Evolutionary conservation across 371 early-diverging fungal genomes (phyloP).

Genomic region (Fennellomyces sp.): DNA sequence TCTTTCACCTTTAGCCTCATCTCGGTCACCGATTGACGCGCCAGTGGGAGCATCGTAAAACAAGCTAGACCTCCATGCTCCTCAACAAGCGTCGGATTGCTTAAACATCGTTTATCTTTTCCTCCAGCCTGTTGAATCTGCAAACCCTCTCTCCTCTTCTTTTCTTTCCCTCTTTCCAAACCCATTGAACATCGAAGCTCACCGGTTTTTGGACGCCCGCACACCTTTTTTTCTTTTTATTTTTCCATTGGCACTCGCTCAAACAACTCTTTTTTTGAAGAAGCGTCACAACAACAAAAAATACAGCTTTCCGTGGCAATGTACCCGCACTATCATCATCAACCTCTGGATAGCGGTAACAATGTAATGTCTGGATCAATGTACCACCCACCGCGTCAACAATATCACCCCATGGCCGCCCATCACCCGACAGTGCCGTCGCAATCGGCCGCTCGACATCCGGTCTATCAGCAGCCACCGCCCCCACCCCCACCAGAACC

Average conservation of each 20-base stretch:
- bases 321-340: slow-evolving; percentile 18
- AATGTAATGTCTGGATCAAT: slow-evolving; percentile 14
- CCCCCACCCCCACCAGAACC: slow-evolving; percentile 30
- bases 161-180: neutral
- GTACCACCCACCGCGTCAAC: slow-evolving; percentile 25
- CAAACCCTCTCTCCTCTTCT: neutral
- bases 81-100: neutral
- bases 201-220: neutral
- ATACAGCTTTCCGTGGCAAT: slow-evolving; percentile 7
- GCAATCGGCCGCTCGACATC: slow-evolving; percentile 13
- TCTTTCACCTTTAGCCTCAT: neutral
- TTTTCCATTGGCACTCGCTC: too few species aligned
- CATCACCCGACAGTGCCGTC: slow-evolving; percentile 14
- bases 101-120: neutral
- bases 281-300: too few species aligned
- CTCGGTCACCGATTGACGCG: neutral
- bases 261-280: too few species aligned
- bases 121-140: neutral
- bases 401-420: slow-evolving; percentile 8
- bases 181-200: neutral
- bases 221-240: neutral
- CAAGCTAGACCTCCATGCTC: neutral
- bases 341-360: slow-evolving; percentile 13
- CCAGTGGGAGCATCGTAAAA: neutral
- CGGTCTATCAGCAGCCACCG: slow-evolving; percentile 6